Evolutionary conservation across 2,329 filamentous ascomycete species (phyloP).

Genomic region (Colletotrichum salicis): DNA sequence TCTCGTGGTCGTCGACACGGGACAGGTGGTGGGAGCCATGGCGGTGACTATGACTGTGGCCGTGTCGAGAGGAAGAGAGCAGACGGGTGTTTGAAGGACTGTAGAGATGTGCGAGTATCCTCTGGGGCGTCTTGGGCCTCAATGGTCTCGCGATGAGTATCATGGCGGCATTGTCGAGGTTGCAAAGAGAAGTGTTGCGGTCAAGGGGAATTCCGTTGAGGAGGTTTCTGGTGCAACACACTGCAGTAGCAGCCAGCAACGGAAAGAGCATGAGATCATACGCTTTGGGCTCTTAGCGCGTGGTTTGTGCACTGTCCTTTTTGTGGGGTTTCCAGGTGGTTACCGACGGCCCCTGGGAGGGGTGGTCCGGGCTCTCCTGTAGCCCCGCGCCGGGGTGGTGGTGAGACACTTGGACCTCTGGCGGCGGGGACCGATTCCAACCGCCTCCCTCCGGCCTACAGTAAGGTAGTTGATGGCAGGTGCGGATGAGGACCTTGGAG

Average conservation of each 20-base stretch:
- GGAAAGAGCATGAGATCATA: constrained; percentile 29
- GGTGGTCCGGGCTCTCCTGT: constrained; percentile 6
- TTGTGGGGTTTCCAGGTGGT: not conserved
- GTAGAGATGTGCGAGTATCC: constrained; percentile 25
- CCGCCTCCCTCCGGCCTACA: not conserved
- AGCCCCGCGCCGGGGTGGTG: constrained; percentile 6
- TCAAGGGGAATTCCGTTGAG: not conserved
- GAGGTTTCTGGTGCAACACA: not conserved
- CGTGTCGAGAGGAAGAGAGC: constrained; percentile 38
- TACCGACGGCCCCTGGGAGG: not conserved
- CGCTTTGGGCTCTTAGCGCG: constrained; percentile 12
- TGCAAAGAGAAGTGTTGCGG: constrained; percentile 4
- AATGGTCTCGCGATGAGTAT: constrained; percentile 51
- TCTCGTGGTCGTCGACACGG: constrained; percentile 62
- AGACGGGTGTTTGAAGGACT: constrained; percentile 2
- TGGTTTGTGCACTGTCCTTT: constrained; percentile 14
- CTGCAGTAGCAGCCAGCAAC: not conserved
- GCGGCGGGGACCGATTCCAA: constrained; percentile 26
- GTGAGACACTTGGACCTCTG: constrained; percentile 3
- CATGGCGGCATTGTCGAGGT: constrained; percentile 58
- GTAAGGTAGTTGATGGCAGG: too few species aligned
- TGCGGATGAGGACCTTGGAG: not conserved
- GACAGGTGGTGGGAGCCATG: constrained; percentile 30
- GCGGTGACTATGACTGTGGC: constrained; percentile 14
- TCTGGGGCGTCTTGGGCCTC: constrained; percentile 46